Conservation (phyloP, 2,329 filamentous ascomycete genomes). For the Pyrenophora tritici-repentis region DNA sequence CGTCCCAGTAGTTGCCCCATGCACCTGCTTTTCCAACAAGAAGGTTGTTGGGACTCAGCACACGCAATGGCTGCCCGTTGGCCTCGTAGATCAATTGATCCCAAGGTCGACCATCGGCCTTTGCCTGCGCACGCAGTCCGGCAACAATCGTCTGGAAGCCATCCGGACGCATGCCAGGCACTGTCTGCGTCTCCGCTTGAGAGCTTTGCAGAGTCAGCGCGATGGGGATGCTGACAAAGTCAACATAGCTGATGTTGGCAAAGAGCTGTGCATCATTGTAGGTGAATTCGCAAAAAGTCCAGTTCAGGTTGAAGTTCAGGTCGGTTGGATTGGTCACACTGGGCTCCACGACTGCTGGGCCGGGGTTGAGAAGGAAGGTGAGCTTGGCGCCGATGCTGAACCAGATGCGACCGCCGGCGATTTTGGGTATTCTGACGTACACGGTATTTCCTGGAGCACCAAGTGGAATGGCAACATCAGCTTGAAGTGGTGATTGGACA, state of each 20-base stretch:
- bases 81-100: conserved; percentile 60
- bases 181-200: conserved; percentile 47
- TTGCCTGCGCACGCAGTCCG: conserved; percentile 60
- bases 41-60: conserved; percentile 53
- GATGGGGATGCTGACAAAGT: conserved; percentile 65
- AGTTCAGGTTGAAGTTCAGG: conserved; percentile 52
- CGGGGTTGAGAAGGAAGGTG: conserved; percentile 72
- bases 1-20: conserved; percentile 58
- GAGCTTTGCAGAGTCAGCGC: conserved; percentile 52
- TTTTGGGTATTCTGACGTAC: conserved; percentile 68
- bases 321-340: conserved; percentile 67
- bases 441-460: conserved; percentile 64
- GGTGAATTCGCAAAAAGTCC: conserved; percentile 56
- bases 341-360: conserved; percentile 74
- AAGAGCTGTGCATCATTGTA: conserved; percentile 55
- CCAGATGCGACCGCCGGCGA: conserved; percentile 75
- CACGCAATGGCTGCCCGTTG: conserved; percentile 46
- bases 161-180: conserved; percentile 63
- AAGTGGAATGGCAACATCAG: conserved; percentile 67
- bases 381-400: conserved; percentile 66
- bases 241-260: conserved; percentile 70
- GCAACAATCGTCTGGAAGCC: conserved; percentile 62
- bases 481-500: conserved; percentile 57
- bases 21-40: conserved; percentile 53
- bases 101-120: conserved; percentile 63